Percentiles rank a stretch among this genome's conserved stretches.
phyloP scores from a whole-genome alignment of 345 rosid species.

The Populus ilicifolia region DNA sequence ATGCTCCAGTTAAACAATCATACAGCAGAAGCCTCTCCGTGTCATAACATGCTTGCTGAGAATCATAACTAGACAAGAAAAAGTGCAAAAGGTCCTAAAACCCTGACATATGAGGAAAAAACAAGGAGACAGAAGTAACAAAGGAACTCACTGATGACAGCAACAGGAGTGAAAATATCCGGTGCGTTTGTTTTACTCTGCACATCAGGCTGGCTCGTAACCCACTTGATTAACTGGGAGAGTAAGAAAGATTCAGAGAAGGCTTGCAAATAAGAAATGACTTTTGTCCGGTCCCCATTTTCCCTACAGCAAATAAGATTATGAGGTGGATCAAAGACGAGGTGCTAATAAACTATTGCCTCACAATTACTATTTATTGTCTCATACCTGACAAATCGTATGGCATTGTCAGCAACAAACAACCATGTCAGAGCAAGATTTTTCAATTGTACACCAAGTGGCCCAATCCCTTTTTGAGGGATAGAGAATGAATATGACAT shows the following conservation, averaged over 20 bases:
- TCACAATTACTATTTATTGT: constrained; percentile 6
- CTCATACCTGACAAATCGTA: constrained; percentile 45
- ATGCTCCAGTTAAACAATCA: constrained; percentile 22
- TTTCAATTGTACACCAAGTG: constrained; percentile 34
- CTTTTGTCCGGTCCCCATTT: constrained; percentile 40
- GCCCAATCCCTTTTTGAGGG: constrained; percentile 33
- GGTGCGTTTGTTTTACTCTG: constrained; percentile 33
- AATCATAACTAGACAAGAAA: constrained; percentile 15
- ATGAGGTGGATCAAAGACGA: constrained; percentile 19
- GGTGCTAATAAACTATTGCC: constrained; percentile 8
- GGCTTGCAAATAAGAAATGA: constrained; percentile 37
- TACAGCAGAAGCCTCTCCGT: constrained; percentile 11
- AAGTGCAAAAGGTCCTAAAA: constrained; percentile 13
- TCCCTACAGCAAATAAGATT: constrained; percentile 43
- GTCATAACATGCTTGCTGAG: constrained; percentile 23
- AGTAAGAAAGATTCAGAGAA: constrained; percentile 47
- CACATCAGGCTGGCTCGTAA: constrained; percentile 41
- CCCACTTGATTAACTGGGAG: constrained; percentile 52
- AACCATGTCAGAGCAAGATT: constrained; percentile 53
- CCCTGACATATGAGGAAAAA: background rate
- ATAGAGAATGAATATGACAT: constrained; percentile 44
- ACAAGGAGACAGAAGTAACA: constrained; percentile 16
- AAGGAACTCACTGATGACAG: constrained; percentile 60
- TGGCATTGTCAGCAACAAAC: constrained; percentile 48
- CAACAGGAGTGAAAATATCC: constrained; percentile 37